Evolutionary conservation across 2,329 filamentous ascomycete species (phyloP), one percentile per base, ranked within the genome.

Genomic region (Scedosporium minutisporum): DNA sequence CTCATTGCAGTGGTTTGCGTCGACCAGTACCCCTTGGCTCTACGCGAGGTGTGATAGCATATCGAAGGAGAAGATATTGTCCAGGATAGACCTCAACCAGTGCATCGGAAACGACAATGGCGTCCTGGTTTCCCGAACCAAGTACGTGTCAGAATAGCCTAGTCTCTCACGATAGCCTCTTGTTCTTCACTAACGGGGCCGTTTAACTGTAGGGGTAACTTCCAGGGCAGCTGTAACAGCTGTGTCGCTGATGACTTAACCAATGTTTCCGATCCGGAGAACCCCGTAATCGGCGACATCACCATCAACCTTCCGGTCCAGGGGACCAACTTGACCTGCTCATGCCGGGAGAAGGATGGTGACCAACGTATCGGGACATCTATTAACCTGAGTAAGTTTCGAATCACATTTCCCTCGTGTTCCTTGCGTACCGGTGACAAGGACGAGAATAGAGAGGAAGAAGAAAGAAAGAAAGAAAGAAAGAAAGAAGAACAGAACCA

Each of bases 61-160:
- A 27, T 25, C 33, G 7, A 53, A 53, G 5, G 21, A 29, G 10
- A 27, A 21, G 25, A n/a, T 62, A n/a, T 12, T 18, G 5, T 62
- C 61, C 23, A 62, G 53, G 25, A 23, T 62, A 12, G 42, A 62
- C 53, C 16, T 62, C 4, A 58, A 62, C 61, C 14, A 58, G 12
- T 62, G 61, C n/a, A 25, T 62, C 16, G 61, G 21, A 16, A 62
- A 62, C 23, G 23, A 58, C 1, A 48, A 62, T n/a, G 61, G 61
- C 6, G 41, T 27, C 23, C 38, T 62, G 16, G 21, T 38, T 10
- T 29, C 46, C 25, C 7, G 48, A 18, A 18, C 41, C 12, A 23
- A 18, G 60, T 61, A 33, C 23, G 58, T 51, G n/a, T 21, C 3
- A 10, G 21, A 14, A 38, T 12, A 14, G 4, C 33, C 33, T 38